A percentile compares a stretch with the other conserved stretches of the same genome.
Conservation (phyloP, 257 asterid species). For the Solanum piurae region DNA sequence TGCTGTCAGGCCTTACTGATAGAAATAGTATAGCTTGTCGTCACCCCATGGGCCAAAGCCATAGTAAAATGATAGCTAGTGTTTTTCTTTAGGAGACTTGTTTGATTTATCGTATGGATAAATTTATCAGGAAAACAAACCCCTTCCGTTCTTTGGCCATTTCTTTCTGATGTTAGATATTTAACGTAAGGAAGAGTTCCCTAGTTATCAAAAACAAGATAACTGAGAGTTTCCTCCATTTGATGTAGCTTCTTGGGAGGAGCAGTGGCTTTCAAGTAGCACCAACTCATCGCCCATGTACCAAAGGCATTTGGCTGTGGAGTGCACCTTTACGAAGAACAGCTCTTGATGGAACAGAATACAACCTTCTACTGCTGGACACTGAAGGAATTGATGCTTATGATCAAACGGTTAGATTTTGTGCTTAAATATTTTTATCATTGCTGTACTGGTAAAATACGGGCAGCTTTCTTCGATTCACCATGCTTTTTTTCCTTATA, state of each 20-base stretch:
- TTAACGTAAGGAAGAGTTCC: not conserved
- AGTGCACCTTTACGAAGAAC: constrained; percentile 81
- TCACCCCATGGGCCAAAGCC: not conserved
- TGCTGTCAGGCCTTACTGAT: not conserved
- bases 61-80: not conserved
- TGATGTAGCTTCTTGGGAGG: constrained; percentile 89
- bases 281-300: constrained; percentile 94
- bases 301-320: constrained; percentile 99
- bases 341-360: constrained; percentile 96
- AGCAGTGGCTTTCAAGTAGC: constrained; percentile 99
- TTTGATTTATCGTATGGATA: not conserved
- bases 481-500: not conserved
- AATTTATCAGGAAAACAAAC: not conserved
- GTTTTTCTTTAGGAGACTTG: not conserved
- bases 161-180: not conserved
- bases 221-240: not conserved
- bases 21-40: not conserved
- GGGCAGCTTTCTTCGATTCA: not conserved
- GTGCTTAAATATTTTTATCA: constrained; percentile 1
- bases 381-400: constrained; percentile 98
- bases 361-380: constrained; percentile 84
- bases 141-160: not conserved
- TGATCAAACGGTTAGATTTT: constrained; percentile 87
- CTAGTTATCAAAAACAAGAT: not conserved
- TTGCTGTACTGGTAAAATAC: not conserved